Evolutionary conservation across 352 stramenopile genomes (phyloP).

Genomic region (Globisporangium megalacanthum): DNA sequence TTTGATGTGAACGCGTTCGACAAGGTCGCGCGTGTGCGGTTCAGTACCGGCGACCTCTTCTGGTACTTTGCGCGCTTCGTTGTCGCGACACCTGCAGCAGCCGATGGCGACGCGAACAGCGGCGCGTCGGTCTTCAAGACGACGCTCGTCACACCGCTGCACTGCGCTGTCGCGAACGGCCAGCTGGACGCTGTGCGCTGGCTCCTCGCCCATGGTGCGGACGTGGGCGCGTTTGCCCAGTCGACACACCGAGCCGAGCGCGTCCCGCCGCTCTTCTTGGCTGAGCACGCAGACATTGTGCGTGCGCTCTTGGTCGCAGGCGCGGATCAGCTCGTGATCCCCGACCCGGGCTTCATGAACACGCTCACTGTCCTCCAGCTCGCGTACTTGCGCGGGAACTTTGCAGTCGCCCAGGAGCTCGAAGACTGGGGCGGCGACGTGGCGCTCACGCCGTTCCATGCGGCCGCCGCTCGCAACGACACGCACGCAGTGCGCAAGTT

Average conservation of each 20-base stretch:
- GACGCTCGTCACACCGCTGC: conserved; percentile 74
- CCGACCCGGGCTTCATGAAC: conserved; percentile 77
- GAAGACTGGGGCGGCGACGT: conserved; percentile 80
- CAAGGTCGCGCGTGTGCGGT: conserved; percentile 75
- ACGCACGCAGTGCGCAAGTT: conserved; percentile 51
- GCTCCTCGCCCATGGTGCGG: conserved; percentile 58
- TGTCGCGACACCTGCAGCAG: conserved; percentile 37
- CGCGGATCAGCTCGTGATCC: conserved; percentile 58
- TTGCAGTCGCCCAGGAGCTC: conserved; percentile 64
- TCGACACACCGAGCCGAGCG: conserved; percentile 72
- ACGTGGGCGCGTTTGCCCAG: conserved; percentile 36
- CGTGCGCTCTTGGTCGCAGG: conserved; percentile 55
- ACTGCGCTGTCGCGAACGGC: conserved; percentile 70
- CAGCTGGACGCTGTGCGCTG: conserved; percentile 65
- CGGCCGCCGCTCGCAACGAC: conserved; percentile 55
- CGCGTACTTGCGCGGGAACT: conserved; percentile 73
- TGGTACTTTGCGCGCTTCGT: conserved; percentile 77
- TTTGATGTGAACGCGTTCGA: conserved; percentile 66
- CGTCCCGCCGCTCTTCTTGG: conserved; percentile 70
- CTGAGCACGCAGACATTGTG: conserved; percentile 60
- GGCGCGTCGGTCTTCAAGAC: conserved; percentile 71
- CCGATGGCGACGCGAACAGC: conserved; percentile 41
- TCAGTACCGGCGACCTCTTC: conserved; percentile 78
- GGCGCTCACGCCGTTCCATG: conserved; percentile 73
- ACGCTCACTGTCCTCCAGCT: conserved; percentile 74